Percentiles rank a stretch among this genome's conserved stretches.
phyloP scores from a whole-genome alignment of 768 basidiomycete species.

The Collybiopsis luxurians region DNA sequence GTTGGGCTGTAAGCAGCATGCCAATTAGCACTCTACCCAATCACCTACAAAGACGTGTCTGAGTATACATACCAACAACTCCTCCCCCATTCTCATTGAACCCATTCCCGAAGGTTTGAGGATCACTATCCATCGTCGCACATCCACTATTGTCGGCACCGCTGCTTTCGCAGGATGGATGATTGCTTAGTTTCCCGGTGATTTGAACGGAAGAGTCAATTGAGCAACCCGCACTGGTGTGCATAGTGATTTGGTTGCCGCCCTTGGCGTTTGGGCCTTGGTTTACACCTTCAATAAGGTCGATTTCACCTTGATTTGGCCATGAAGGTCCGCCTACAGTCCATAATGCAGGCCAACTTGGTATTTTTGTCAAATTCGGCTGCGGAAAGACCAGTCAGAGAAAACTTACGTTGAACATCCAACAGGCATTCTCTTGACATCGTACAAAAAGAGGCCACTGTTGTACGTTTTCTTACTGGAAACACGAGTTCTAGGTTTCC shows the following conservation, averaged over 20 bases:
- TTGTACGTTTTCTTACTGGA: conserved; percentile 39
- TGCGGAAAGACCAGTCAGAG: conserved; percentile 36
- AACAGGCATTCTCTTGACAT: conserved; percentile 46
- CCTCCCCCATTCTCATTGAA: conserved; percentile 25
- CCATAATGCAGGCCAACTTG: background rate
- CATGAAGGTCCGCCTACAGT: conserved; percentile 22
- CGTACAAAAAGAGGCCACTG: conserved; percentile 49
- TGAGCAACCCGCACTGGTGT: conserved; percentile 27
- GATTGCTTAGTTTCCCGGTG: conserved; percentile 17
- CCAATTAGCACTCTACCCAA: no score
- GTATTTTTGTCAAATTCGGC: no score
- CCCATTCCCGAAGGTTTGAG: conserved; percentile 8
- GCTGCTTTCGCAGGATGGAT: conserved; percentile 27
- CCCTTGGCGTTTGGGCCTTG: conserved; percentile 17
- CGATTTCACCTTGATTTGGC: conserved; percentile 40
- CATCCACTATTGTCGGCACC: conserved; percentile 22
- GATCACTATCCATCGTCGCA: conserved; percentile 16
- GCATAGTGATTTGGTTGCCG: conserved; percentile 47
- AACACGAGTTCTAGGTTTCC: conserved; percentile 41
- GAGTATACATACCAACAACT: conserved; percentile 11
- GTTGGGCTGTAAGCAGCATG: conserved; percentile 17
- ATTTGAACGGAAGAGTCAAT: conserved; percentile 26
- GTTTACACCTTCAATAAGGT: conserved; percentile 56
- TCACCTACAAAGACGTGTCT: no score
- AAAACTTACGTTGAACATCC: conserved; percentile 53